These are phyloP conservation scores for Lodderomyces orthopsilosis DNA, from an alignment of 1,139 yeast species.

Conservation along the genomic window DNA sequence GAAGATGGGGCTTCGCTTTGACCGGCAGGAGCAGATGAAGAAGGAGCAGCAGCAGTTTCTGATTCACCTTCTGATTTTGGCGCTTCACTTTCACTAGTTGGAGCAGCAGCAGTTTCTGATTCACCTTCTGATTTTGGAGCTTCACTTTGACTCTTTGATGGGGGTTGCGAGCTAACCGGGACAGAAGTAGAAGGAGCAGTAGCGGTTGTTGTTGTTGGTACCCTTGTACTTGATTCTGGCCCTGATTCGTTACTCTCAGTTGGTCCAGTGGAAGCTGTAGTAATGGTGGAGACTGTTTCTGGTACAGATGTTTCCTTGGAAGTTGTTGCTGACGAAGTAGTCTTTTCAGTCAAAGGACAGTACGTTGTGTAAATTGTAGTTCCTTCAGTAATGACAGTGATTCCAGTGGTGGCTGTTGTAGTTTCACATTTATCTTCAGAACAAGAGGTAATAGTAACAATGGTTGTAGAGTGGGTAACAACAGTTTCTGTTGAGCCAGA, in stretches of 20 bases:
- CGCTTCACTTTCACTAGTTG: constrained; percentile 5
- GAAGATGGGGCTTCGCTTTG: not conserved
- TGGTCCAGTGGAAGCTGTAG: not conserved
- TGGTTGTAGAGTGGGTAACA: constrained; percentile 25
- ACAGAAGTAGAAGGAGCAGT: not conserved
- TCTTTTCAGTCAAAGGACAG: constrained; percentile 14
- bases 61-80: not conserved
- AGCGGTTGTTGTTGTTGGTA: constrained; percentile 19
- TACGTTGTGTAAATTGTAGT: constrained; percentile 13
- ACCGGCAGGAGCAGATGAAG: constrained; percentile 2
- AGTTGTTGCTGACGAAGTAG: constrained; percentile 3
- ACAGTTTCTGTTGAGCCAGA: constrained; percentile 14
- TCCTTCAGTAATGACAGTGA: constrained; percentile 32
- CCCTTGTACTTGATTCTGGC: constrained; percentile 13
- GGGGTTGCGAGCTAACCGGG: too few species aligned
- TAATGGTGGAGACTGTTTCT: not conserved
- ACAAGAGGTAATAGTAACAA: constrained; percentile 53
- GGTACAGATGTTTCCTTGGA: not conserved
- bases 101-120: not conserved
- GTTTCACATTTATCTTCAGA: constrained; percentile 28
- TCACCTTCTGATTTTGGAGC: constrained; percentile 10
- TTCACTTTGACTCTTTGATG: not conserved
- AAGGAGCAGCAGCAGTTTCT: not conserved
- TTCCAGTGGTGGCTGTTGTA: constrained; percentile 35
- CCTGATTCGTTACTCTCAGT: constrained; percentile 17